Evolutionary conservation across 768 basidiomycete genomes (phyloP).

Genomic region (Crepidotus variabilis): DNA sequence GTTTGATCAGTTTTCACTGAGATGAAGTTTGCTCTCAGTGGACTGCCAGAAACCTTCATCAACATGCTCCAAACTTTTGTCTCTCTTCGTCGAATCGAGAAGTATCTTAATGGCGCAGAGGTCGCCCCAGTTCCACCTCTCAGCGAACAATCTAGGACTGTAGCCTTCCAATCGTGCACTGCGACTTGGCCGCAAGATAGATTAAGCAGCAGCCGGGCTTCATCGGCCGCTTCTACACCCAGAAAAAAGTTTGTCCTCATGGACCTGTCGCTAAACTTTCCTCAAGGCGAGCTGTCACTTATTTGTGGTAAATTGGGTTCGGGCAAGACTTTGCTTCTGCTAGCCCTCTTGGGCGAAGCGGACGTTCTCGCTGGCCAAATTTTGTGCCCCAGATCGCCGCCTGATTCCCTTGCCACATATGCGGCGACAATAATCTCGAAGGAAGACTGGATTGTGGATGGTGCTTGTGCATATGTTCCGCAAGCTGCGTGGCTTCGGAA

Average conservation of each 20-base stretch:
- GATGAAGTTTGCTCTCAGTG: constrained; percentile 84
- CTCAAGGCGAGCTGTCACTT: constrained; percentile 72
- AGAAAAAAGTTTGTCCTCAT: constrained; percentile 74
- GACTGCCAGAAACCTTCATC: constrained; percentile 88
- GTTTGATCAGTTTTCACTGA: constrained; percentile 71
- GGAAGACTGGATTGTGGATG: constrained; percentile 74
- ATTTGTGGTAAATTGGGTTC: constrained; percentile 89
- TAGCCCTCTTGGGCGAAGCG: constrained; percentile 83
- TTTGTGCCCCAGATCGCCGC: constrained; percentile 79
- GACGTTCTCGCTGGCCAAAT: constrained; percentile 81
- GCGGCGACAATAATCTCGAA: constrained; percentile 33
- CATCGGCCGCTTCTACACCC: constrained; percentile 69
- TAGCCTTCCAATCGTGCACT: constrained; percentile 81
- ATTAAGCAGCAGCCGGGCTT: constrained; percentile 34
- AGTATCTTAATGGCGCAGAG: constrained; percentile 77
- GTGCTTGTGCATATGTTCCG: constrained; percentile 86
- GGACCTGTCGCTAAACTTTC: constrained; percentile 78
- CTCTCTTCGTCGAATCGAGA: constrained; percentile 87
- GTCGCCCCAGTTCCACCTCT: constrained; percentile 60
- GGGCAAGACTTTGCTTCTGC: constrained; percentile 83
- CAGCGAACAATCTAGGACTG: constrained; percentile 49
- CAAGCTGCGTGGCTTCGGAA: constrained; percentile 74
- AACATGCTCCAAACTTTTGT: constrained; percentile 85
- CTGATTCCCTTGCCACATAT: constrained; percentile 69
- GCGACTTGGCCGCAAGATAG: constrained; percentile 90